These are phyloP conservation scores for Capsicum pubescens DNA, from an alignment of 257 asterid genomes.

Conservation along the genomic window DNA sequence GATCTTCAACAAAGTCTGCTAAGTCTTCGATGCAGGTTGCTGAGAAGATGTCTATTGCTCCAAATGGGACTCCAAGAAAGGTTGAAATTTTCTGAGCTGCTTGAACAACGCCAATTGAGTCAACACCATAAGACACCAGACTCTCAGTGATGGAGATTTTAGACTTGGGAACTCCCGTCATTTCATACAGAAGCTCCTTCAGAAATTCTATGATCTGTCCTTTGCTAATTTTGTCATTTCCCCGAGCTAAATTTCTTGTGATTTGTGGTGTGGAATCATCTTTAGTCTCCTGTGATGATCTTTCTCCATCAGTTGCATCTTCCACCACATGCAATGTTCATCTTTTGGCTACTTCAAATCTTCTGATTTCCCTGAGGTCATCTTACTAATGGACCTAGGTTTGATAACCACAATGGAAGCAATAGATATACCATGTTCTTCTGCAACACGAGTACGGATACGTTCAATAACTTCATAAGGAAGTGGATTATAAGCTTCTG, in stretches of 20 bases:
- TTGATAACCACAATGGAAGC: conserved; percentile 52
- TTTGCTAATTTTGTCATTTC: conserved; percentile 38
- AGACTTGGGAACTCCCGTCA: conserved; percentile 49
- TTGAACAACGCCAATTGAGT: conserved; percentile 64
- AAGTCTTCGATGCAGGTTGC: conserved; percentile 65
- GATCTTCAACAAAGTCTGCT: conserved; percentile 48
- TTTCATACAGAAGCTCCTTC: conserved; percentile 52
- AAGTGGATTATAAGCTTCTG: conserved; percentile 52
- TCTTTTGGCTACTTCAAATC: conserved; percentile 63
- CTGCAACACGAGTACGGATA: conserved; percentile 56
- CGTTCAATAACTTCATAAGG: conserved; percentile 38
- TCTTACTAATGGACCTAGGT: conserved; percentile 64
- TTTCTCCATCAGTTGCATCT: conserved; percentile 37
- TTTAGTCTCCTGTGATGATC: conserved; percentile 13
- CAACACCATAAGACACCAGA: conserved; percentile 58
- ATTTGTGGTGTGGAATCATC: conserved; percentile 15
- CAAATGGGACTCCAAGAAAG: conserved; percentile 56
- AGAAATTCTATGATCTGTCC: conserved; percentile 46
- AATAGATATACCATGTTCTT: conserved; percentile 66
- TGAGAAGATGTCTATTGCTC: conserved; percentile 65
- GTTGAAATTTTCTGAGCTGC: conserved; percentile 64
- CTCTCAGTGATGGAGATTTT: conserved; percentile 53
- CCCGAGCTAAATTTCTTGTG: conserved; percentile 16
- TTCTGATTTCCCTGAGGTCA: conserved; percentile 72
- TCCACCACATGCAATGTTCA: conserved; percentile 48